Evolutionary conservation across 2,329 filamentous ascomycete genomes (phyloP).

Genomic region (Fusarium acutatum): DNA sequence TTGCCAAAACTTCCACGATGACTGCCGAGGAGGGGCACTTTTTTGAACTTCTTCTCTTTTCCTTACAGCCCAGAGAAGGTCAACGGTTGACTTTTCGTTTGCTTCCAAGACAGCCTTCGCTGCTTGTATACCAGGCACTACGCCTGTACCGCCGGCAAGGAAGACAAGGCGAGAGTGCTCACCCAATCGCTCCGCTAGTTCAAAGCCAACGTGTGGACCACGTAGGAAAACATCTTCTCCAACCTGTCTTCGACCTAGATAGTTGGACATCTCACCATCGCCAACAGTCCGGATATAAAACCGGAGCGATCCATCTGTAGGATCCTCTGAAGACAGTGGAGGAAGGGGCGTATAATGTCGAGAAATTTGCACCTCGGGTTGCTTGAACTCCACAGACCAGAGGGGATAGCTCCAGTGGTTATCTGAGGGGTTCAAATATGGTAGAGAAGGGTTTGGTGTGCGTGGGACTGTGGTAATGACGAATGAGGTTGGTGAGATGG

Average conservation of each 20-base stretch:
- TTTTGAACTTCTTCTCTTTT: constrained; percentile 62
- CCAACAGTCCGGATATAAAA: constrained; percentile 82
- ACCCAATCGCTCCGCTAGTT: constrained; percentile 50
- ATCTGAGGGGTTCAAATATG: constrained; percentile 36
- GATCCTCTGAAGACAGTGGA: constrained; percentile 46
- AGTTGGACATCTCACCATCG: constrained; percentile 86
- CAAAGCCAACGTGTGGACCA: constrained; percentile 78
- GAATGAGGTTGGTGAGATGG: constrained; percentile 72
- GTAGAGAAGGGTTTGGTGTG: constrained; percentile 39
- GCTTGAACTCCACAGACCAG: constrained; percentile 93
- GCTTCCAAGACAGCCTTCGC: constrained; percentile 67
- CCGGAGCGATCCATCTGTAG: constrained; percentile 60
- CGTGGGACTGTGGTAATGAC: constrained; percentile 70
- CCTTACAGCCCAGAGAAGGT: constrained; percentile 83
- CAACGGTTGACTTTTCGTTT: constrained; percentile 54
- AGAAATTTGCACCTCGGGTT: constrained; percentile 92
- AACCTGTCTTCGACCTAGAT: constrained; percentile 71
- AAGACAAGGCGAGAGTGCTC: constrained; percentile 70
- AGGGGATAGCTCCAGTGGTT: constrained; percentile 63
- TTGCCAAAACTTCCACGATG: constrained; percentile 41
- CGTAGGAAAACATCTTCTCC: constrained; percentile 77
- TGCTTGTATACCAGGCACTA: constrained; percentile 88
- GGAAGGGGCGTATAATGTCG: constrained; percentile 91
- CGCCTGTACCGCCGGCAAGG: constrained; percentile 89
- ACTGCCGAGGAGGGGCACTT: constrained; percentile 4